Base-by-base conservation (phyloP, 1,284 basidiomycete species). In the Ganoderma boninense region DNA sequence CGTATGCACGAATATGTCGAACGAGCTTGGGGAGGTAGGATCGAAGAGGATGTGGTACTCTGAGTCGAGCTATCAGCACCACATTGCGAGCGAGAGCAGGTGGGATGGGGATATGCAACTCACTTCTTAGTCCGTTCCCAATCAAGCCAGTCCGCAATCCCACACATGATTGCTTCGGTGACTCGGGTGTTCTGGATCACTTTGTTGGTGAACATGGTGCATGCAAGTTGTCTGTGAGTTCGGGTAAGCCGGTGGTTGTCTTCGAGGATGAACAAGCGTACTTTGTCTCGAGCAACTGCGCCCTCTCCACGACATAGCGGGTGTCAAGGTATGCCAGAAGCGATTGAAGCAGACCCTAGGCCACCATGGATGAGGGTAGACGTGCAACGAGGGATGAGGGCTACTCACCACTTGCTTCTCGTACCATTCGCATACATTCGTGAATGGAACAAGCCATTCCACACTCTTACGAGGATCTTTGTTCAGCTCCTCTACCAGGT, bases 281-380 rank as follows among this genome's bases (percentile, higher is more conserved):
- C 72, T 64, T 84, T 56, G 89, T 86, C 26, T 77, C 79, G 18
- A 74, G 69, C 10, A 82, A 71, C 10, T 79, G 71, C 46, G 81
- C 76, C 40, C 82, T 79, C 67, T 84, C 81, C 2, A 77, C 76
- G 1, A 90, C 80, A 73, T 90, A 91, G 0, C 83, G 82, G 76
- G 90, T 88, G 75, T 93, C 90, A 56, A 93, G 80, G 74, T 90
- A 90, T 0, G 91, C 86, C 68, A 92, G 77, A 29, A 92, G 77
- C 0, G 89, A 90, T 73, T 85, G 81, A 11, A 93, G 74, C 11
- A 91, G 79, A 5, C 79, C 79, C 89, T 92, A 65, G 8, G 71
- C 40, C 66, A 62, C 42, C 59, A 38, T 49, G n/a, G 1, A 35
- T 40, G 7, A 26, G 65, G n/a, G 8, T n/a, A 14, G 59, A 29